Base-by-base conservation (phyloP, 495 filamentous ascomycete species). In the Penicillium daleae region DNA sequence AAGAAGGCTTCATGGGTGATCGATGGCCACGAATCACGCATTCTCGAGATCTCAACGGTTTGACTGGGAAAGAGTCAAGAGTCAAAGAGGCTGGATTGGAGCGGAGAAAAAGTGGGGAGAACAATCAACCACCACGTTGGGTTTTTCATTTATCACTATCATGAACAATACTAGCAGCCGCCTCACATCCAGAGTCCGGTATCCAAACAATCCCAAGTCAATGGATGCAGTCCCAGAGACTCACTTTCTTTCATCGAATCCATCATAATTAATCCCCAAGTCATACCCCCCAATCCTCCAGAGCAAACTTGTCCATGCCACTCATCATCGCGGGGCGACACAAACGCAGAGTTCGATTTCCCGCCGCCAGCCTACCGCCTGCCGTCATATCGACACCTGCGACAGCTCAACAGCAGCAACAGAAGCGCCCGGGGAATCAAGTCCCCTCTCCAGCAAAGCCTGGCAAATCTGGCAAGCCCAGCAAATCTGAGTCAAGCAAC, bases 311-410 rank as follows among this genome's bases (percentile, higher is more conserved):
- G 59, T 71, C 61, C 64, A 79, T 80, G 78, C 75, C 76, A 49
- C 56, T 67, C 57, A 70, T 73, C 58, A 61, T 71, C 57, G 69
- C 73, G 56, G 74, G 72, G 61, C 77, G 71, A 66, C 60, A 69
- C 57, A 75, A 76, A 60, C 76, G 78, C 62, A 75, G 71, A 75
- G 78, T 80, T 69, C 76, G 76, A 64, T 80, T 75, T 32, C 68
- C 59, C 52, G 52, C 51, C 51, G 51, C 58, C 27, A 56, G 42
- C 54, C 33, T 33, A 24, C 33, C 32, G 35, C 60, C 62, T 33
- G 60, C 52, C 59, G 67, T 27, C 33, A 56, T 42, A 56, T 56
- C 54, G 22, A 40, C 54, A 17, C 6, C 35, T 12, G 12, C 22
- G 12, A 42, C 37, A 31, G 37, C 22, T 10, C 51, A 35, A 12